These are phyloP conservation scores for Ogataea haglerorum DNA, from an alignment of 805 yeast genomes.

Conservation along the genomic window DNA sequence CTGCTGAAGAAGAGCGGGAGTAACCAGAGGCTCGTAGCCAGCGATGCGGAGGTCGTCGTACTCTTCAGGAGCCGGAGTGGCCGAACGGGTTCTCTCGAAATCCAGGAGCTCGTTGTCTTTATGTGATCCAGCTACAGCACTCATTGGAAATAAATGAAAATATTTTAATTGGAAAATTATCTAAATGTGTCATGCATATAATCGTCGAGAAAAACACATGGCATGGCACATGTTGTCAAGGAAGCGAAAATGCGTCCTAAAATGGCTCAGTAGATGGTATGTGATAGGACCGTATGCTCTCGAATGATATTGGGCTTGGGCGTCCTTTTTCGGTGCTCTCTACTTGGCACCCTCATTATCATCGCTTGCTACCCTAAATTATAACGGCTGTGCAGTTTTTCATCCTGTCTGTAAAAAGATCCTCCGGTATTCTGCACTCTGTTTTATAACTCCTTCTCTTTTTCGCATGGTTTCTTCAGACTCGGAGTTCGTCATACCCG, in stretches of 20 bases:
- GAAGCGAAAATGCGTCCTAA: no score
- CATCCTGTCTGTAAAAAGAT: background rate
- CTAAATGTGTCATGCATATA: slow-evolving; percentile 1
- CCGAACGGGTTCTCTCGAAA: slow-evolving; percentile 13
- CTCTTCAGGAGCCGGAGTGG: slow-evolving; percentile 60
- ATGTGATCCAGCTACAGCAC: background rate
- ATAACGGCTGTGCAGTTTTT: slow-evolving; percentile 2
- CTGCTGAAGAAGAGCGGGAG: slow-evolving; percentile 87
- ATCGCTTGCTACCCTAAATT: background rate
- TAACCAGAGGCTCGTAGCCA: slow-evolving; percentile 91
- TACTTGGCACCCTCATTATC: background rate
- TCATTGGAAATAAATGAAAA: slow-evolving; percentile 4
- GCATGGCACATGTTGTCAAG: background rate
- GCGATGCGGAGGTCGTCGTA: slow-evolving; percentile 70
- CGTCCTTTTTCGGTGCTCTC: background rate
- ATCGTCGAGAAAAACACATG: background rate
- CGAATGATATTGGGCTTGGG: no score
- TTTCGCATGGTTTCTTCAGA: slow-evolving; percentile 1
- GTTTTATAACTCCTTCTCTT: background rate
- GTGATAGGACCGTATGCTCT: no score
- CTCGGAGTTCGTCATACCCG: slow-evolving; percentile 3
- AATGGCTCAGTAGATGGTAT: no score
- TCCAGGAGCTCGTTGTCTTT: slow-evolving; percentile 6
- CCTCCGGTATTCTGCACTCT: slow-evolving; percentile 1
- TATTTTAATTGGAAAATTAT: slow-evolving; percentile 1